Conservation (phyloP, 495 filamentous ascomycete species). For the Aspergillus bridgeri region DNA sequence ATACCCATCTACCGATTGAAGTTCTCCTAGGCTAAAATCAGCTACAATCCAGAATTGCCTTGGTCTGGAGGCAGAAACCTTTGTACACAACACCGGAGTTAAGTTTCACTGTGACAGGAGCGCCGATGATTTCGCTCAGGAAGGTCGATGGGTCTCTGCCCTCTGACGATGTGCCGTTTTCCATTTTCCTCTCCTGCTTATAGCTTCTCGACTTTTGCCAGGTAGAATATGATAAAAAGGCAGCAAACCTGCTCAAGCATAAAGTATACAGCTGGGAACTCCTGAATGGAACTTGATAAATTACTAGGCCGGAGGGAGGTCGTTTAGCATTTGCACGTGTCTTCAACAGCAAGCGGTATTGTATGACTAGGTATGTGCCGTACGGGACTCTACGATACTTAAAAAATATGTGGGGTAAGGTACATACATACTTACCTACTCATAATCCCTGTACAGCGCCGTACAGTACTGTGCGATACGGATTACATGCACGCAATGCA, state of each 20-base stretch:
- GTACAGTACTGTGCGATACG: too few species aligned
- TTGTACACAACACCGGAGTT: constrained; percentile 96
- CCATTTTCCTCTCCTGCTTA: constrained; percentile 50
- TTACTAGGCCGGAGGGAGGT: background rate
- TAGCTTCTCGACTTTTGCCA: background rate
- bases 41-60: constrained; percentile 4
- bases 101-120: constrained; percentile 87
- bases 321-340: background rate
- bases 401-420: too few species aligned
- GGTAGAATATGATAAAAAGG: background rate
- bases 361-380: too few species aligned
- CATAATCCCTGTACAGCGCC: too few species aligned
- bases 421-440: too few species aligned
- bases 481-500: too few species aligned
- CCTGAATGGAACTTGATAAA: background rate
- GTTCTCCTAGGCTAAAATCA: constrained; percentile 57
- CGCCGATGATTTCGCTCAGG: constrained; percentile 86
- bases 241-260: too few species aligned
- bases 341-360: too few species aligned
- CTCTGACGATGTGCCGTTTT: constrained; percentile 65
- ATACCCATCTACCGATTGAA: constrained; percentile 97
- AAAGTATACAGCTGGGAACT: background rate
- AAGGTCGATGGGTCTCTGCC: constrained; percentile 89
- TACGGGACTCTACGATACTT: too few species aligned
- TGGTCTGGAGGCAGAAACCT: constrained; percentile 49